Evolutionary conservation across 306 rosid genomes (phyloP), one percentile per base, ranked within the genome.

Genomic region (Pueraria montana): DNA sequence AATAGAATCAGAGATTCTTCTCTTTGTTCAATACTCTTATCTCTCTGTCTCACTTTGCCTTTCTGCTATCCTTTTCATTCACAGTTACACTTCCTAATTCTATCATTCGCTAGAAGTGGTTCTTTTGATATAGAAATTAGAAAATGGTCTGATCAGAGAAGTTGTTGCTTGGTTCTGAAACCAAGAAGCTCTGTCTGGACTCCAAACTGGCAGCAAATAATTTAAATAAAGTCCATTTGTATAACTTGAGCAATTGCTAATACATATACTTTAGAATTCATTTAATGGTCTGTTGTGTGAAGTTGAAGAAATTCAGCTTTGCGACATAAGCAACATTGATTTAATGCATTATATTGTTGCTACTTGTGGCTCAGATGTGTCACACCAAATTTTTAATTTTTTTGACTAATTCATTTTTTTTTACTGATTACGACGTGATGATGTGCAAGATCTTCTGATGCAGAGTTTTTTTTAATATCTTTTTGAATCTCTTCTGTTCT

Each of bases 361-460:
- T 36, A 8, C 12, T 21, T 9, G 11, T 73, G 64, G 63, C n/a
- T 73, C n/a, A 24, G 10, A 61, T 49, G 66, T 74, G 46, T 46
- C 20, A 16, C 49, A 50, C 32, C n/a, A 71, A 59, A 30, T 43
- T 56, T 68, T 71, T 27, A 42, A 42, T 34, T 23, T 8, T 69
- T 69, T 55, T 55, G 32, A 40, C 42, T 55, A 3, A 21, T 55
- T 12, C 16, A 56, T 20, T 53, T 45, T 7, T 50, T 50, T 49
- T 16, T 50, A 5, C 21, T 50, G 3, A 50, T 50, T 50, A n/a
- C n/a, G n/a, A 50, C 10, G 2, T 50, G 56, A 18, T 52, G 23
- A 59, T 59, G 67, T 26, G 46, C 61, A 26, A 48, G 79, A 36
- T 75, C 59, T 49, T 70, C 18, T 40, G 62, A 49, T 76, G 74